Conservation (phyloP, 225 moss, liverwort and hornwort genomes). For the Lunularia cruciata region DNA sequence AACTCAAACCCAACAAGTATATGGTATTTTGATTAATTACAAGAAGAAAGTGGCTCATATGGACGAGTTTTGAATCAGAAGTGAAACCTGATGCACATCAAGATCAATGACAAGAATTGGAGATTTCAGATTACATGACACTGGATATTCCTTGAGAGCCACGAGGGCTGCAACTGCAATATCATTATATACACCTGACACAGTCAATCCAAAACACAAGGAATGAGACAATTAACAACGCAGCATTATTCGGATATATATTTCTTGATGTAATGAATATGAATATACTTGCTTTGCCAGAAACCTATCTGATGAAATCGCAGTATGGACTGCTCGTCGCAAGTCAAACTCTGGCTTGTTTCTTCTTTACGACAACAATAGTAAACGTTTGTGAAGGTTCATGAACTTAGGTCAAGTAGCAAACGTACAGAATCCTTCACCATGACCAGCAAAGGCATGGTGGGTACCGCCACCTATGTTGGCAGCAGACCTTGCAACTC, state of each 20-base stretch:
- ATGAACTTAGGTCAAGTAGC: constrained; percentile 7
- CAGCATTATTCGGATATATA: no score
- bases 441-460: constrained; percentile 76
- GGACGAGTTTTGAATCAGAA: background rate
- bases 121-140: constrained; percentile 56
- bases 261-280: no score
- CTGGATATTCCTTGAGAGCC: constrained; percentile 65
- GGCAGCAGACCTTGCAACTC: constrained; percentile 53
- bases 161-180: constrained; percentile 80
- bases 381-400: background rate
- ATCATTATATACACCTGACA: constrained; percentile 86
- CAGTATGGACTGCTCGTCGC: no score
- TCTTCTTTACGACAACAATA: background rate
- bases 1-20: background rate
- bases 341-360: no score
- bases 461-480: constrained; percentile 93
- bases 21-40: no score
- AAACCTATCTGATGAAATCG: no score
- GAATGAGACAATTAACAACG: no score
- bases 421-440: constrained; percentile 84
- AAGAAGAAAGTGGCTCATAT: no score
- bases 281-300: no score
- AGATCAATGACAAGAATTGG: constrained; percentile 85
- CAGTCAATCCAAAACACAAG: background rate
- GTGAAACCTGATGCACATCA: constrained; percentile 85